Base-by-base conservation (phyloP, 805 yeast genomes). In the Saturnispora sanitii region DNA sequence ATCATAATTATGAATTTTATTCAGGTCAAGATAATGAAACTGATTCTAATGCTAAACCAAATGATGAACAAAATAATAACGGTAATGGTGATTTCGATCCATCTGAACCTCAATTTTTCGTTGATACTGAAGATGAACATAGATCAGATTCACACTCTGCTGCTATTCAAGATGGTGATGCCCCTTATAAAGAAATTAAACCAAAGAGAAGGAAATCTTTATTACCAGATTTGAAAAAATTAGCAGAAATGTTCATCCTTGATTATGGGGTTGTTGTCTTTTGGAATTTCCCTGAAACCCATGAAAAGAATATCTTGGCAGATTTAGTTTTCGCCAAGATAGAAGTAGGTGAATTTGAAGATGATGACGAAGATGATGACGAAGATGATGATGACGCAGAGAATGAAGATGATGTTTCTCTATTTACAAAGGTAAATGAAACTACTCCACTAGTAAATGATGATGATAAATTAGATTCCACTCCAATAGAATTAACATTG, bases 181-280 rank as follows among this genome's bases (percentile, higher is more conserved):
- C 19, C 9, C 13, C 8, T 21, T 18, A 27, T 12, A 37, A 35
- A 18, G 32, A 40, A 32, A 5, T 27, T 4, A 38, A 31, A 31
- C 37, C 38, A 13, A 18, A 21, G 29, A 35, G 38, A 33, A 45
- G 49, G 31, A 49, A 45, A 37, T 34, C 34, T 6, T 46, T 57
- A 5, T 38, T 54, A n/a, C 62, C 69, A 0, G 77, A 75, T 44
- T 64, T 71, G 37, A 61, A 72, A 3, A 75, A 74, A 47, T 84
- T 79, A 56, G 90, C 96, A 0, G 97, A 90, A 54, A 71, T 92
- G 68, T 92, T 92, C 54, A 73, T 92, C 12, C 77, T 90, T 56
- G 79, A 77, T 40, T 92, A 92, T 57, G 98, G 98, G 17, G 94
- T 90, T 12, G 86, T 92, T n/a, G 96, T 92, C 17, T 88, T 92